Evolutionary conservation across 2,329 filamentous ascomycete genomes (phyloP).

Genomic region (Lasiodiplodia theobromae): DNA sequence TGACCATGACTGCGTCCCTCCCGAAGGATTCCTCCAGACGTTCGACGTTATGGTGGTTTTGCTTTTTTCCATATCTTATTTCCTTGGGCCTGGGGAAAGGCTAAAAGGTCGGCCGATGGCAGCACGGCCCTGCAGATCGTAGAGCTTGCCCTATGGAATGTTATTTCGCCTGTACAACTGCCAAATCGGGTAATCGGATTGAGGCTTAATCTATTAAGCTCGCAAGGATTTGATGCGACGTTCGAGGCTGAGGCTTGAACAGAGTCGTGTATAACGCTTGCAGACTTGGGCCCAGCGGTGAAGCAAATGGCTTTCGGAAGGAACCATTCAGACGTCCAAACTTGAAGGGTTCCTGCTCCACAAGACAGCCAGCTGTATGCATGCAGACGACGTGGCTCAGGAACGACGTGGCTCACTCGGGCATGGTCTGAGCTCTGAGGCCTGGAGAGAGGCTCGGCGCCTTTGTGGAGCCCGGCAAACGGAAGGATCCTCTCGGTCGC

Average conservation of each 20-base stretch:
- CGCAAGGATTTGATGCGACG: slow-evolving; percentile 17
- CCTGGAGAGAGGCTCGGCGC: background rate
- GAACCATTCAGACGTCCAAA: slow-evolving; percentile 12
- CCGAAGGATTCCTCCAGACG: background rate
- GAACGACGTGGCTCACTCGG: background rate
- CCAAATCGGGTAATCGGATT: background rate
- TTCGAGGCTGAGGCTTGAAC: background rate
- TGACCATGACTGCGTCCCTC: background rate
- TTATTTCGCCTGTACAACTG: background rate
- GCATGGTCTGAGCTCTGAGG: background rate
- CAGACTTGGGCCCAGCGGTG: background rate
- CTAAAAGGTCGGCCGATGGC: background rate
- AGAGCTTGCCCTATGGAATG: background rate
- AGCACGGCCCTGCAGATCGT: slow-evolving; percentile 10
- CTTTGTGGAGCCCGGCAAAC: slow-evolving; percentile 2
- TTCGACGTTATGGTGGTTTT: slow-evolving; percentile 6
- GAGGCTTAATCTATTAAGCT: slow-evolving; percentile 7
- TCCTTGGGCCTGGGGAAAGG: background rate
- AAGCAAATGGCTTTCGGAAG: background rate
- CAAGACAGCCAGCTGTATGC: background rate
- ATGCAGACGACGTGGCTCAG: no score
- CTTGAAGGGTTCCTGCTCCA: background rate
- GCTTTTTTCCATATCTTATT: background rate
- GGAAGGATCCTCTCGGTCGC: slow-evolving; percentile 10
- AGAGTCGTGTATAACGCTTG: background rate